phyloP scores from a whole-genome alignment of 805 yeast genomes.

The Myxozyma mucilagina region DNA sequence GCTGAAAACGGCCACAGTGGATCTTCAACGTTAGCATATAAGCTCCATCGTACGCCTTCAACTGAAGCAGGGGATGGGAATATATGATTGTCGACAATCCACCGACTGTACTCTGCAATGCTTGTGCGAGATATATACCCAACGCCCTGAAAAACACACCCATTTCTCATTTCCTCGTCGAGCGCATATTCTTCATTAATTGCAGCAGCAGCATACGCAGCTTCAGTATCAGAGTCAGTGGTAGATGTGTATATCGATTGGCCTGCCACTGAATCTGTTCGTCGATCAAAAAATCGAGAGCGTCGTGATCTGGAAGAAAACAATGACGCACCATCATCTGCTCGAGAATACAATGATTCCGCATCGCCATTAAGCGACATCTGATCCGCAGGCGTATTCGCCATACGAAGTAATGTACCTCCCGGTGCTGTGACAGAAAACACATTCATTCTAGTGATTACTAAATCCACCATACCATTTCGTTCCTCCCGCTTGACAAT shows the following conservation, averaged over 20 bases:
- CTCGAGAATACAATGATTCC: constrained; percentile 24
- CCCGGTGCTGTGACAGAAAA: constrained; percentile 27
- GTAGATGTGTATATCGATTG: constrained; percentile 12
- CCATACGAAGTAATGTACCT: constrained; percentile 10
- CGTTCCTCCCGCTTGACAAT: constrained; percentile 26
- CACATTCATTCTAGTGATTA: constrained; percentile 22
- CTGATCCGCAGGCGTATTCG: constrained; percentile 1
- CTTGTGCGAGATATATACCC: constrained; percentile 28
- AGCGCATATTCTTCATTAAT: constrained; percentile 13
- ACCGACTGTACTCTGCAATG: constrained; percentile 27
- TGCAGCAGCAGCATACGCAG: not conserved
- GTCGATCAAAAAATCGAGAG: constrained; percentile 16
- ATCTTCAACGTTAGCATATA: constrained; percentile 19
- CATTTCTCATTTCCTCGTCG: constrained; percentile 25
- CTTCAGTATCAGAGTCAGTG: constrained; percentile 17
- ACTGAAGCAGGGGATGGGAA: constrained; percentile 25
- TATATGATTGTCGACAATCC: constrained; percentile 30
- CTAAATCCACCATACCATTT: constrained; percentile 29
- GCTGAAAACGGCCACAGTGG: constrained; percentile 22
- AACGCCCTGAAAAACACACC: constrained; percentile 29
- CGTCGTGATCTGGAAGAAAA: constrained; percentile 25
- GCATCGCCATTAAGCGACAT: constrained; percentile 5
- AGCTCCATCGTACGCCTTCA: constrained; percentile 28
- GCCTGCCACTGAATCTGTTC: constrained; percentile 12
- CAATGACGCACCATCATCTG: constrained; percentile 25